Conservation (phyloP, 352 stramenopile genomes). For the Thraustochytrium sp. region DNA sequence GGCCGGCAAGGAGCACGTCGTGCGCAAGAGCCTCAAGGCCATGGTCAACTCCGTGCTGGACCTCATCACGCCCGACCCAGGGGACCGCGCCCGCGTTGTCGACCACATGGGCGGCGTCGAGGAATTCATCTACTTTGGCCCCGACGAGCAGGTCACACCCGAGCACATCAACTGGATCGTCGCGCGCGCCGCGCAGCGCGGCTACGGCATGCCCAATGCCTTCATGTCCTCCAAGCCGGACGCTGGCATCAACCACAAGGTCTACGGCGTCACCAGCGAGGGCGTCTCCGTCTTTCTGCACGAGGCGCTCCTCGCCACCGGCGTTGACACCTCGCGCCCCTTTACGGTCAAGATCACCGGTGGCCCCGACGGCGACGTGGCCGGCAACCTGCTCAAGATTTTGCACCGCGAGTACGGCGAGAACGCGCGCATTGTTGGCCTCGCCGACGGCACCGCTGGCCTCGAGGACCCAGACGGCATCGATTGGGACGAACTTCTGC, state of each 20-base stretch:
- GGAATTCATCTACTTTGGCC: conserved; percentile 92
- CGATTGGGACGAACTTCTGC: conserved; percentile 78
- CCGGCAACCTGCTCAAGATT: conserved; percentile 96
- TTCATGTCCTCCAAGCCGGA: conserved; percentile 94
- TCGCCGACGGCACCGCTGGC: conserved; percentile 87
- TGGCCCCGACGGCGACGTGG: conserved; percentile 93
- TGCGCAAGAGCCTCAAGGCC: conserved; percentile 93
- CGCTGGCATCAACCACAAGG: conserved; percentile 94
- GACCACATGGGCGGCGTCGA: conserved; percentile 65
- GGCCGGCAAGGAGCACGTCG: conserved; percentile 69
- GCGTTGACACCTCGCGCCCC: conserved; percentile 71
- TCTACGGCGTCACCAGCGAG: conserved; percentile 94
- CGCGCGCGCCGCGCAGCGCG: conserved; percentile 78
- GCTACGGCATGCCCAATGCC: conserved; percentile 86
- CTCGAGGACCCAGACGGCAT: conserved; percentile 89
- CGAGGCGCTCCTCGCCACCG: conserved; percentile 80
- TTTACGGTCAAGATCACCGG: conserved; percentile 96
- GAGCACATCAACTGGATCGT: conserved; percentile 93
- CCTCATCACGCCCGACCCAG: conserved; percentile 78
- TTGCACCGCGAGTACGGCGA: conserved; percentile 85
- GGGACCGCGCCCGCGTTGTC: conserved; percentile 70
- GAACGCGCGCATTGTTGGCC: conserved; percentile 78
- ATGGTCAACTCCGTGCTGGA: conserved; percentile 93
- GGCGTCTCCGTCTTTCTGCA: conserved; percentile 93
- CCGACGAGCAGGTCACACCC: conserved; percentile 91